phyloP scores from a whole-genome alignment of 2,329 filamentous ascomycete genomes.

The Clonostachys solani region DNA sequence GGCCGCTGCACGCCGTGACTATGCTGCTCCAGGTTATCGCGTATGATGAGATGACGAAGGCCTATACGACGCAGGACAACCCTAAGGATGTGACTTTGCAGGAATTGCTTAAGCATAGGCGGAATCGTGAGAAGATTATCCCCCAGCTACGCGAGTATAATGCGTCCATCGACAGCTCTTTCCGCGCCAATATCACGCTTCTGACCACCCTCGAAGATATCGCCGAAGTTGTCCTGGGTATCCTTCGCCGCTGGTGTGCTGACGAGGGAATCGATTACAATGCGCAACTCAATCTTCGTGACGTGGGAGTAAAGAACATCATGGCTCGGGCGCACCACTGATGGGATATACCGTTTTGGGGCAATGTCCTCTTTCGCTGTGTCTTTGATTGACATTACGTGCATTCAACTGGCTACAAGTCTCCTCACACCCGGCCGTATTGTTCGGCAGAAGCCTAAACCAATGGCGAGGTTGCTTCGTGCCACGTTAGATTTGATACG shows the following conservation, averaged over 20 bases:
- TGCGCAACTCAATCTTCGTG: not conserved
- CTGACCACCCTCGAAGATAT: slow-evolving; percentile 42
- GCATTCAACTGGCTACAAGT: too few relatives aligned
- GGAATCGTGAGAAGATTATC: slow-evolving; percentile 4
- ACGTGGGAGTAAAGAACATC: not conserved
- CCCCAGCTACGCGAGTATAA: slow-evolving; percentile 6
- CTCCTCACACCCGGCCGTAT: too few relatives aligned
- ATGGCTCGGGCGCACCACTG: too few relatives aligned
- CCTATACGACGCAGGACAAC: slow-evolving; percentile 7
- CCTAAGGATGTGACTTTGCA: slow-evolving; percentile 3
- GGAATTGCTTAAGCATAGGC: slow-evolving; percentile 4
- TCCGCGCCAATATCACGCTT: slow-evolving; percentile 25
- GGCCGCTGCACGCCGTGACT: slow-evolving; percentile 34
- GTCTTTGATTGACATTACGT: too few relatives aligned
- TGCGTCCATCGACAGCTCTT: slow-evolving; percentile 3
- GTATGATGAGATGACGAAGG: slow-evolving; percentile 36
- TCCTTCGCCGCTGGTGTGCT: slow-evolving; percentile 37
- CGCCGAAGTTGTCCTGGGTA: slow-evolving; percentile 26
- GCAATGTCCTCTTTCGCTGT: too few relatives aligned
- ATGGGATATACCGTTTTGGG: too few relatives aligned
- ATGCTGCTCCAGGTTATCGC: slow-evolving; percentile 38
- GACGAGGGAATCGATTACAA: slow-evolving; percentile 38
- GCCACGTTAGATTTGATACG: too few relatives aligned
- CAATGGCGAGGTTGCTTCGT: too few relatives aligned
- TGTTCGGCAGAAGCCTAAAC: too few relatives aligned